Evolutionary conservation across 164 flowering plant genomes (phyloP).

Genomic region (Euptelea pleiosperma): DNA sequence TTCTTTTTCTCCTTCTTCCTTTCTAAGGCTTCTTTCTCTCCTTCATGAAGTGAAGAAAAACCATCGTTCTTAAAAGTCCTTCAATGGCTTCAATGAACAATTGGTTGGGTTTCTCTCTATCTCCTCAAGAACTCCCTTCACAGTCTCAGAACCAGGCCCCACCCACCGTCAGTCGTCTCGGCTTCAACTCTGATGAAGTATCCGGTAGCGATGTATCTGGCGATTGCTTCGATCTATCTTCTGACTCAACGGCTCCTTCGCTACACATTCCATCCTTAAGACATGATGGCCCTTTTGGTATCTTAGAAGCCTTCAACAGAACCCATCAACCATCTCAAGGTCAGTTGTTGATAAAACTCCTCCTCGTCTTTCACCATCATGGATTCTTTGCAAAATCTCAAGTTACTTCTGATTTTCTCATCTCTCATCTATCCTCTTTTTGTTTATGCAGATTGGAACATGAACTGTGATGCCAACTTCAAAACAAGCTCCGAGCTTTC

Average conservation of each 20-base stretch:
- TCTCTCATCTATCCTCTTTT: no score
- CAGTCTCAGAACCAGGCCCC: constrained; percentile 31
- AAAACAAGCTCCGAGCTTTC: constrained; percentile 38
- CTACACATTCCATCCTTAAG: no score
- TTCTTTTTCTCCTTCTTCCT: constrained; percentile 14
- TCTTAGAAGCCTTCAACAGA: constrained; percentile 55
- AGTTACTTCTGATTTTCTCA: no score
- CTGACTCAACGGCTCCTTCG: constrained; percentile 45
- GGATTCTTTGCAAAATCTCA: no score
- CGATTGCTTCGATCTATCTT: constrained; percentile 60
- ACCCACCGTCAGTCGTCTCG: constrained; percentile 24
- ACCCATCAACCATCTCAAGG: constrained; percentile 58
- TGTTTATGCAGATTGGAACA: constrained; percentile 85
- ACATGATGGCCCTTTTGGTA: constrained; percentile 40
- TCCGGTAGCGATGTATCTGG: constrained; percentile 40
- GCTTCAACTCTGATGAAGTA: constrained; percentile 50
- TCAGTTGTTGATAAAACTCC: no score
- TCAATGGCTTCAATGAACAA: constrained; percentile 71
- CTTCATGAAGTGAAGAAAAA: constrained; percentile 34
- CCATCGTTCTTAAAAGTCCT: no score
- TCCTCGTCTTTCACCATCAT: no score
- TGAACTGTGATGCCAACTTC: constrained; percentile 33
- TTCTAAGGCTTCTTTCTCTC: constrained; percentile 1
- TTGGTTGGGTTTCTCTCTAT: constrained; percentile 89
- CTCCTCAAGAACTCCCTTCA: constrained; percentile 55